phyloP scores from a whole-genome alignment of 2,329 filamentous ascomycete species.

The Huntiella omanensis region DNA sequence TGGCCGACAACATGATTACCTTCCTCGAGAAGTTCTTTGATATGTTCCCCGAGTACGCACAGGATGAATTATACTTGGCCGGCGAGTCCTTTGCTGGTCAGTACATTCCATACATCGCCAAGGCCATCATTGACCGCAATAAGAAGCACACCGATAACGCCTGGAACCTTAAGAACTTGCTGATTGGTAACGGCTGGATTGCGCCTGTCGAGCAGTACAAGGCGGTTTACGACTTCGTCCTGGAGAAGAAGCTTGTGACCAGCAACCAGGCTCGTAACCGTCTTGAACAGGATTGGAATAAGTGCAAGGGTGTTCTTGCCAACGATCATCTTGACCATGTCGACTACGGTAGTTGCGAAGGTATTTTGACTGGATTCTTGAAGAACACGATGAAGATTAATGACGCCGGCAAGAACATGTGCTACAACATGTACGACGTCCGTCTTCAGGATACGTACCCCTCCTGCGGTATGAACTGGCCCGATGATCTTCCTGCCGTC shows the following conservation, averaged over 20 bases:
- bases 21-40: slow-evolving; percentile 87
- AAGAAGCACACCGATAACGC: slow-evolving; percentile 28
- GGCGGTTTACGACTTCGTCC: slow-evolving; percentile 61
- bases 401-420: slow-evolving; percentile 32
- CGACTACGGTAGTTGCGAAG: slow-evolving; percentile 54
- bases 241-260: slow-evolving; percentile 40
- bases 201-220: slow-evolving; percentile 79
- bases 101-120: slow-evolving; percentile 93
- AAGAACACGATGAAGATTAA: slow-evolving; percentile 33
- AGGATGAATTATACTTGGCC: slow-evolving; percentile 87
- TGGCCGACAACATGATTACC: slow-evolving; percentile 71
- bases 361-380: slow-evolving; percentile 56
- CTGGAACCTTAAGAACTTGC: slow-evolving; percentile 68
- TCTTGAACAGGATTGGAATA: slow-evolving; percentile 48
- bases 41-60: slow-evolving; percentile 77
- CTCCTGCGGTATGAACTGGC: slow-evolving; percentile 95
- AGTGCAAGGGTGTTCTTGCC: slow-evolving; percentile 46
- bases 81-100: slow-evolving; percentile 92
- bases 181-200: slow-evolving; percentile 98
- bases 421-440: slow-evolving; percentile 94
- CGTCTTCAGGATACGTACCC: slow-evolving; percentile 63
- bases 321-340: slow-evolving; percentile 31
- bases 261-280: slow-evolving; percentile 33
- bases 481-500: slow-evolving; percentile 60
- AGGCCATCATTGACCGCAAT: slow-evolving; percentile 76